Evolutionary conservation across 2,329 filamentous ascomycete genomes (phyloP).

Genomic region (Ophiocordyceps camponoti-leonardi): DNA sequence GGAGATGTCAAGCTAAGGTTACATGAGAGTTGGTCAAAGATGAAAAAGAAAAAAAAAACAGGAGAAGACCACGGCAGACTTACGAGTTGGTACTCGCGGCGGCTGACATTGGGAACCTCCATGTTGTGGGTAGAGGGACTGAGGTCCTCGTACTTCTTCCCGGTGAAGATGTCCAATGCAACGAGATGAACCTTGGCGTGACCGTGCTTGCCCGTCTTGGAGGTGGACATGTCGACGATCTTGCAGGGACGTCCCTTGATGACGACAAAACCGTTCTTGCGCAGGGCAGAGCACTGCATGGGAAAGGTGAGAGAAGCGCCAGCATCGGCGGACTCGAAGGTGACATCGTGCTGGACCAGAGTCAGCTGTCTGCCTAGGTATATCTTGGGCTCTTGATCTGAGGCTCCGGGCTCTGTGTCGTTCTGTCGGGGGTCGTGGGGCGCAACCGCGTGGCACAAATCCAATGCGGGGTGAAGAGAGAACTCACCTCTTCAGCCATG

Average conservation of each 20-base stretch:
- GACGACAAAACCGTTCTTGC: slow-evolving; percentile 97
- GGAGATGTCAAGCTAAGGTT: slow-evolving; percentile 65
- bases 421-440: slow-evolving; percentile 1
- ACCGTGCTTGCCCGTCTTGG: slow-evolving; percentile 99
- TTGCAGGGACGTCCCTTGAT: slow-evolving; percentile 99
- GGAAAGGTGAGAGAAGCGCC: slow-evolving; percentile 89
- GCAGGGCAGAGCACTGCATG: slow-evolving; percentile 98
- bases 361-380: slow-evolving; percentile 3
- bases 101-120: slow-evolving; percentile 89
- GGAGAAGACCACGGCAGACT: slow-evolving; percentile 23
- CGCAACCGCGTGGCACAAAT: slow-evolving; percentile 16
- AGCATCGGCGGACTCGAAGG: slow-evolving; percentile 88
- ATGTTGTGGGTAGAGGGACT: slow-evolving; percentile 96
- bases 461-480: slow-evolving; percentile 28
- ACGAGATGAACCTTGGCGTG: slow-evolving; percentile 99
- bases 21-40: too few species aligned
- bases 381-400: neutral
- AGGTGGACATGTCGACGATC: slow-evolving; percentile 99
- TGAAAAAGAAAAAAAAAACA: too few species aligned
- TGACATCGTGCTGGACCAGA: slow-evolving; percentile 40
- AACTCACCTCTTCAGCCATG: slow-evolving; percentile 42
- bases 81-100: slow-evolving; percentile 88
- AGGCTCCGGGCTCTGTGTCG: slow-evolving; percentile 8
- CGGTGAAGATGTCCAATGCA: slow-evolving; percentile 97
- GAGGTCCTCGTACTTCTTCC: slow-evolving; percentile 99